phyloP scores from a whole-genome alignment of 106 monocot genomes.

The Iris macrosiphon region DNA sequence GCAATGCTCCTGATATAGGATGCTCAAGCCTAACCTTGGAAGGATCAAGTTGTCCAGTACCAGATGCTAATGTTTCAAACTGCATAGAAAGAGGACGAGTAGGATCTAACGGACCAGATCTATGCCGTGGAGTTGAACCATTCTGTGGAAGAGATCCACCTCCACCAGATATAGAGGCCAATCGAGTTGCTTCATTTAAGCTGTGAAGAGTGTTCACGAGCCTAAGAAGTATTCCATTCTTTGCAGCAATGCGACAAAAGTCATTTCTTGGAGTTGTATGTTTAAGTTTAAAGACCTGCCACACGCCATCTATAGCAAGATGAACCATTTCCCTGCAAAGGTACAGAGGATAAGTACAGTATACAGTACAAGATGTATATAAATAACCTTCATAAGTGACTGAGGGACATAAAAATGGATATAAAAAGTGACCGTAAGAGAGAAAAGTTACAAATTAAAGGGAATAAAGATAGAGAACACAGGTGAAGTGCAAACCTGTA shows the following conservation, averaged over 20 bases:
- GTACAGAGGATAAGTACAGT: background rate
- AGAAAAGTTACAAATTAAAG: too few relatives aligned
- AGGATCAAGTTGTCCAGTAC: constrained; percentile 40
- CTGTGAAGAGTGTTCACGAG: constrained; percentile 87
- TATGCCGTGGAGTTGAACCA: constrained; percentile 36
- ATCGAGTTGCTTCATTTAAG: constrained; percentile 80
- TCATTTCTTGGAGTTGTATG: constrained; percentile 69
- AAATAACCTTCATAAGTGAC: too few relatives aligned
- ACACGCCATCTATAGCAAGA: constrained; percentile 89
- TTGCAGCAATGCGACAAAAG: constrained; percentile 90
- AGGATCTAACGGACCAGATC: constrained; percentile 63
- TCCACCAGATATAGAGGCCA: constrained; percentile 43
- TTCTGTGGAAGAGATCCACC: constrained; percentile 37
- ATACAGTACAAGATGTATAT: too few relatives aligned
- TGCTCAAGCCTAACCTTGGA: constrained; percentile 29
- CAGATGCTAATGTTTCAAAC: constrained; percentile 20
- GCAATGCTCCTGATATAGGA: constrained; percentile 23
- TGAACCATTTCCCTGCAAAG: constrained; percentile 87
- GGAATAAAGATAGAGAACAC: too few relatives aligned
- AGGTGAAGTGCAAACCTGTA: constrained; percentile 56
- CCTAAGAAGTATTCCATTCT: constrained; percentile 80
- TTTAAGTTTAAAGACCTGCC: constrained; percentile 94
- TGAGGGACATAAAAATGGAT: too few relatives aligned
- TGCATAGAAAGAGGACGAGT: constrained; percentile 10
- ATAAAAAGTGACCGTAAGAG: too few relatives aligned